Evolutionary conservation across 2,329 filamentous ascomycete genomes (phyloP).

Genomic region (Pseudohalonectria lignicola): DNA sequence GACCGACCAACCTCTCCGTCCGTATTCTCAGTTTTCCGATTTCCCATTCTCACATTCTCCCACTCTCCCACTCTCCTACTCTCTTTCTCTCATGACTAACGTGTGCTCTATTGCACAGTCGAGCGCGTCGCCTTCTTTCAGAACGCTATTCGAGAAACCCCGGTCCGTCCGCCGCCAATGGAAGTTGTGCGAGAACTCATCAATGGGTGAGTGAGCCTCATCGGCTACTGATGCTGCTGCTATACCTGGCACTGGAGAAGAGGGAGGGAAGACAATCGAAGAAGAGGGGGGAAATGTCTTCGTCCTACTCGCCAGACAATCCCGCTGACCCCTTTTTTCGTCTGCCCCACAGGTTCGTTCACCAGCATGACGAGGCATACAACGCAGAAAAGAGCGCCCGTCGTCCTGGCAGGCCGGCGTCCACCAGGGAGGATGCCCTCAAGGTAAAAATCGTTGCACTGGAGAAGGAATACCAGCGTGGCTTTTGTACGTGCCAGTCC

Average conservation of each 20-base stretch:
- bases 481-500: conserved; percentile 53
- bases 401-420: conserved; percentile 69
- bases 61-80: too few species aligned
- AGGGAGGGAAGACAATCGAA: too few species aligned
- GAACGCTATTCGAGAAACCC: not conserved
- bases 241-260: too few species aligned
- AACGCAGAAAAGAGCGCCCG: conserved; percentile 54
- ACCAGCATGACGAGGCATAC: conserved; percentile 62
- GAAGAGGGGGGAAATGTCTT: too few species aligned
- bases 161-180: conserved; percentile 34
- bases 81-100: not conserved
- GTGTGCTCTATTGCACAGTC: conserved; percentile 36
- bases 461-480: conserved; percentile 68
- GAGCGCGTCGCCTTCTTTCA: conserved; percentile 56
- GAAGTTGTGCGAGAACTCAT: conserved; percentile 51
- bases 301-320: not conserved
- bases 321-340: conserved; percentile 7
- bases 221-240: not conserved
- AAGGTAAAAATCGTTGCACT: conserved; percentile 60
- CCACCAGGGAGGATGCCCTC: conserved; percentile 65
- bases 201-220: conserved; percentile 34
- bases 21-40: conserved; percentile 17
- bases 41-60: too few species aligned
- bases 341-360: conserved; percentile 42
- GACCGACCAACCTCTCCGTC: conserved; percentile 64